Evolutionary conservation across 208 protist genomes (phyloP), one percentile per base, ranked within the genome.

Genomic region (Acanthamoeba healyi): DNA sequence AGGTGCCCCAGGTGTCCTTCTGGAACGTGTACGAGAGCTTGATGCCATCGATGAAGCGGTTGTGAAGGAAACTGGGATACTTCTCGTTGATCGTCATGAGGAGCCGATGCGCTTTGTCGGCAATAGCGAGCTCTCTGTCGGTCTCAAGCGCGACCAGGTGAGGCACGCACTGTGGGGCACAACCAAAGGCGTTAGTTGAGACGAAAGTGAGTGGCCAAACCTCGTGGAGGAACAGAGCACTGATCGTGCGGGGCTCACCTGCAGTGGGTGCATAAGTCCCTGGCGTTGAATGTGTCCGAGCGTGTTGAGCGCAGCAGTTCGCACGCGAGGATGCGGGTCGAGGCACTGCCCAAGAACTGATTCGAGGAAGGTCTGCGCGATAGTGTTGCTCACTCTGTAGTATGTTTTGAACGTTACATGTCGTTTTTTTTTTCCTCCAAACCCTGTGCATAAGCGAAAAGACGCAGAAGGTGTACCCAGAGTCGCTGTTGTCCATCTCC

Each of bases 401-500:
- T 29, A n/a, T n/a, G n/a, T n/a, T n/a, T n/a, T n/a, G n/a, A n/a
- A n/a, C n/a, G n/a, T n/a, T n/a, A n/a, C n/a, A n/a, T n/a, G n/a
- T n/a, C n/a, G n/a, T n/a, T n/a, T n/a, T n/a, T n/a, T n/a, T n/a
- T n/a, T n/a, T n/a, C n/a, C n/a, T n/a, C n/a, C n/a, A n/a, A n/a
- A n/a, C n/a, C n/a, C n/a, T n/a, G n/a, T n/a, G n/a, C 15, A 67
- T 67, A 67, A 67, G 6, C 15, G 22, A 32, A 32, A 42, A 36
- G 14, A 9, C 4, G 44, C 5, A 19, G 49, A 19, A 44, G n/a
- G n/a, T 44, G 61, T 77, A 92, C 86, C 86, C 86, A 74, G 86
- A 67, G 36, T 92, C 86, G 44, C 63, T 92, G 56, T 92, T 65
- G 58, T 92, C 86, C 86, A 92, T 92, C 86, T 92, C 86, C 22